These are phyloP conservation scores for Agaricus subrufescens DNA, from an alignment of 768 basidiomycete genomes.

Conservation along the genomic window DNA sequence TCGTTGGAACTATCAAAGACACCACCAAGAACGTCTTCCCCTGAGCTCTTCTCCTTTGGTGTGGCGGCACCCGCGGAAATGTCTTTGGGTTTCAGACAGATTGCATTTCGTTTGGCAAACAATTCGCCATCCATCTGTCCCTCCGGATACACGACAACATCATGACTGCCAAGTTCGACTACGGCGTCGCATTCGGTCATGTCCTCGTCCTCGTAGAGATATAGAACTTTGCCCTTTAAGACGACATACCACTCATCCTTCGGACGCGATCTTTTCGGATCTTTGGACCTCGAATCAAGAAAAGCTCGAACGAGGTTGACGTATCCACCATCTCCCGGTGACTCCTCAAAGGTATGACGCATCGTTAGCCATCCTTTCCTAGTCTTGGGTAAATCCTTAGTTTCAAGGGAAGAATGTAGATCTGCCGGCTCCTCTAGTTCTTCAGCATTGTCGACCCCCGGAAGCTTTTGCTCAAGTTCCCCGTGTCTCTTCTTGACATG, in stretches of 20 bases:
- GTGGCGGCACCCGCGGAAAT: conserved; percentile 27
- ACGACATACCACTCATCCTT: conserved; percentile 93
- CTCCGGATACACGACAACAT: conserved; percentile 72
- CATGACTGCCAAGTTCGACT: conserved; percentile 78
- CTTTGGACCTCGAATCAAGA: conserved; percentile 77
- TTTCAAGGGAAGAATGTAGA: conserved; percentile 24
- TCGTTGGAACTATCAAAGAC: conserved; percentile 22
- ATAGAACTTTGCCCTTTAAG: conserved; percentile 87
- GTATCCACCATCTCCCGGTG: conserved; percentile 59
- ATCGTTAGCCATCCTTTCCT: conserved; percentile 84
- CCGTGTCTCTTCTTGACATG: conserved; percentile 32
- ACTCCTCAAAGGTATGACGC: conserved; percentile 73
- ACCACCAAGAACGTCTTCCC: conserved; percentile 26
- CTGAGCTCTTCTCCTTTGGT: conserved; percentile 48
- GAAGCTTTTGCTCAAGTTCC: conserved; percentile 19
- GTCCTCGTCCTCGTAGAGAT: conserved; percentile 89
- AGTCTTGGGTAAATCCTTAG: conserved; percentile 56
- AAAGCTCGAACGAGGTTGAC: conserved; percentile 78
- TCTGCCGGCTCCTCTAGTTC: conserved; percentile 16
- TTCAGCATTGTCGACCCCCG: conserved; percentile 24
- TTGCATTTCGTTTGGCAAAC: conserved; percentile 86
- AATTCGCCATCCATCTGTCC: conserved; percentile 82
- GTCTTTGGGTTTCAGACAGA: conserved; percentile 62
- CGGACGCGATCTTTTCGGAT: conserved; percentile 77
- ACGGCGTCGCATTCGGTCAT: conserved; percentile 90